Evolutionary conservation across 1,284 basidiomycete genomes (phyloP), one percentile per base, ranked within the genome.

Genomic region (Apiotrichum montevideense): DNA sequence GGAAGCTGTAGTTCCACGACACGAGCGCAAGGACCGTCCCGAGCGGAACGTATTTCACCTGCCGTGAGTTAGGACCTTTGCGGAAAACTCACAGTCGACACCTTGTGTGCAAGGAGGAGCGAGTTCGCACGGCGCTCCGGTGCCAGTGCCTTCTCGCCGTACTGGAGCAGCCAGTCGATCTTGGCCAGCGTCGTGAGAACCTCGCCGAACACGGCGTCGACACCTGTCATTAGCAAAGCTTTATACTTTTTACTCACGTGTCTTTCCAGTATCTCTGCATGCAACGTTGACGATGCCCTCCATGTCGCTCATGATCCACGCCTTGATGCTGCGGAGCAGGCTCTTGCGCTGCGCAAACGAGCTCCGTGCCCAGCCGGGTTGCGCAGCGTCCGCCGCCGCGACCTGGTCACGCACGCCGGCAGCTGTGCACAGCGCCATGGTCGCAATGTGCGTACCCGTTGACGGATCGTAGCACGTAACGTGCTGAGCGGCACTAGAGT

Each of bases 221-320:
- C 81, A 67, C 91, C 89, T 92, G 63, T 3, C n/a, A 43, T 54
- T 21, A 55, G 52, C 46, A 37, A 7, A 32, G 45, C n/a, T 32
- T 21, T 29, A 5, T 3, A 8, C 9, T 14, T 15, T 29, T 6
- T 8, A 83, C 87, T 72, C 67, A 92, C 92, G 80, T 37, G 95
- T 98, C 80, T 98, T 98, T 57, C 95, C 95, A 0, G 92, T 93
- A 75, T 98, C 95, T 40, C 94, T 81, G 69, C 89, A 91, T 39
- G 91, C 91, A n/a, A 96, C 88, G 47, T 85, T 81, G 6, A 90
- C 90, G 66, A 93, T 90, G 21, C 78, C 78, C 57, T 94, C 87
- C 77, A 92, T 71, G 57, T 74, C 70, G 15, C 87, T 84, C 34
- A 95, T 84, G 11, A 95, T 80, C 94, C 95, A 98, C 61, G 87